Evolutionary conservation across 345 rosid genomes (phyloP), one percentile per base, ranked within the genome.

Genomic region (Punica granatum): DNA sequence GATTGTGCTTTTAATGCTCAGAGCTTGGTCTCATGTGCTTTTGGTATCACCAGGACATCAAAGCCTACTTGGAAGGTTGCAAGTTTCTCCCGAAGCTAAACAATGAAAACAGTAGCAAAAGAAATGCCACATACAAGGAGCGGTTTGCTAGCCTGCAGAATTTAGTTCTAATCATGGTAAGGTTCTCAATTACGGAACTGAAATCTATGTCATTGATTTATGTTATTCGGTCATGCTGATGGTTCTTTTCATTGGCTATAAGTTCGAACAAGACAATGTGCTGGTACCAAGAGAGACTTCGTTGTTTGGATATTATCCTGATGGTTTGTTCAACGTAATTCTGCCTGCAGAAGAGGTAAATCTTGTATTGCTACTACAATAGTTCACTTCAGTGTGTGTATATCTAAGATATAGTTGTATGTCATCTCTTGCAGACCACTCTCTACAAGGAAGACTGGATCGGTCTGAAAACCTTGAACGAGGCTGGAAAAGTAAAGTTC

Each of bases 231-330:
- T 23, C 14, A 25, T 53, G 59, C 59, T 53, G 30, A 53, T 69
- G 33, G 8, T 11, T 26, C 43, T 64, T 62, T 67, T 19, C 56
- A 15, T 71, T 59, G 62, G 32, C 43, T 31, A 65, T 65, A 80
- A 88, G 98, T 92, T 92, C 76, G 93, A 90, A 67, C 88, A 88
- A 0, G 98, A 90, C 69, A 77, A 85, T 0, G 78, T 88, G 70
- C 72, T 88, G 83, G 69, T 85, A 76, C 96, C 98, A 2, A 90
- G 85, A 71, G 89, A 88, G 82, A 92, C 97, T 11, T 77, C 98
- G 63, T 83, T 86, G 87, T 92, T 88, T 66, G 92, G 98, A 33
- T 86, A 88, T 69, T 88, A 79, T 74, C 87, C 88, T n/a, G 96
- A 87, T 62, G 92, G 96, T 0, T 54, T 84, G 61, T 85, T 82